Conservation (phyloP, 306 rosid species). For the Amphicarpaea edgeworthii region DNA sequence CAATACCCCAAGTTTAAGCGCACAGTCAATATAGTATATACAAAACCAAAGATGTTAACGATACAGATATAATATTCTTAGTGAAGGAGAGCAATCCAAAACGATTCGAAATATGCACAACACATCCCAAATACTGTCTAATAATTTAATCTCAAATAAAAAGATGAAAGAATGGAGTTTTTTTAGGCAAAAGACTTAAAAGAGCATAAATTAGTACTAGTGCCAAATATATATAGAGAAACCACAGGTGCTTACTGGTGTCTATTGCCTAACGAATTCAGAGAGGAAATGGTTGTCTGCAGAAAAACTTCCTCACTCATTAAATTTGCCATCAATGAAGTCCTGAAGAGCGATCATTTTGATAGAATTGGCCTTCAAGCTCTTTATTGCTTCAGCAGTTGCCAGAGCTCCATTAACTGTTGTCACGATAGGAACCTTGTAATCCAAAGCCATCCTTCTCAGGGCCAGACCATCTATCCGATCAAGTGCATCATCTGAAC, state of each 20-base stretch:
- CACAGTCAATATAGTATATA: constrained; percentile 29
- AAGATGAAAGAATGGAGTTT: constrained; percentile 12
- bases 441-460: constrained; percentile 87
- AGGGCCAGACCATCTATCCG: constrained; percentile 90
- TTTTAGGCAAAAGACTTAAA: neutral
- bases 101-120: constrained; percentile 9
- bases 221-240: constrained; percentile 34
- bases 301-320: constrained; percentile 49
- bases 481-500: constrained; percentile 90
- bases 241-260: constrained; percentile 50
- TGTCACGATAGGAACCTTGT: constrained; percentile 93
- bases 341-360: constrained; percentile 98
- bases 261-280: constrained; percentile 39
- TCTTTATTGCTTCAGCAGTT: constrained; percentile 89
- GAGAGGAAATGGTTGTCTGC: constrained; percentile 53
- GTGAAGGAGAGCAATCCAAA: constrained; percentile 18
- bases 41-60: constrained; percentile 12
- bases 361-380: constrained; percentile 70
- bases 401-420: constrained; percentile 95
- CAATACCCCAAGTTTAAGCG: constrained; percentile 39
- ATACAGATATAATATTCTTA: neutral
- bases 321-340: constrained; percentile 51
- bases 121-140: neutral
- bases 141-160: constrained; percentile 12
- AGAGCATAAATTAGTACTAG: constrained; percentile 15